phyloP scores from a whole-genome alignment of 2,329 filamentous ascomycete species.

The Botrytis cinerea region DNA sequence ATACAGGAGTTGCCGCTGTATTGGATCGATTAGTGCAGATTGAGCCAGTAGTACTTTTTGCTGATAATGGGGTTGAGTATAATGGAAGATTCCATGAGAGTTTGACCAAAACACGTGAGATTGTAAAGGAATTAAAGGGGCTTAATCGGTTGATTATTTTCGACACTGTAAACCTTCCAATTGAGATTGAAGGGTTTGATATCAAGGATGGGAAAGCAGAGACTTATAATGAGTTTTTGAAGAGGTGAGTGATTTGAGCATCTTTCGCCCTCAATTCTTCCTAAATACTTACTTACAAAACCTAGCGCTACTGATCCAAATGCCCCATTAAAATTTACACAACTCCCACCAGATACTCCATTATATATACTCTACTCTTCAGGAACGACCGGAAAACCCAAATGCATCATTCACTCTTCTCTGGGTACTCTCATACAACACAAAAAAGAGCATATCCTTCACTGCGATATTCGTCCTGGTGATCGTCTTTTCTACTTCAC shows the following conservation, averaged over 20 bases:
- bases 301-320: constrained; percentile 39
- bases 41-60: constrained; percentile 72
- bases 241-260: constrained; percentile 29
- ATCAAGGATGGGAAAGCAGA: constrained; percentile 43
- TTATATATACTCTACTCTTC: constrained; percentile 93
- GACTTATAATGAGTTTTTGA: constrained; percentile 49
- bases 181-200: constrained; percentile 29
- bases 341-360: constrained; percentile 81
- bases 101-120: constrained; percentile 74
- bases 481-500: constrained; percentile 91
- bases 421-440: constrained; percentile 91
- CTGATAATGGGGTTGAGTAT: constrained; percentile 85
- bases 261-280: not conserved
- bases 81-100: constrained; percentile 89
- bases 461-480: constrained; percentile 73
- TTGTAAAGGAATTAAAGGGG: constrained; percentile 62
- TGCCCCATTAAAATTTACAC: constrained; percentile 63
- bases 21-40: constrained; percentile 87
- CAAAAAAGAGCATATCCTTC: constrained; percentile 92
- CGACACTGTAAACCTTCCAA: constrained; percentile 56
- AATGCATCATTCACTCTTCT: constrained; percentile 91
- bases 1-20: constrained; percentile 89
- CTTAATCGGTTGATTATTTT: constrained; percentile 75
- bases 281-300: constrained; percentile 31
- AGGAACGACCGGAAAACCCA: constrained; percentile 83